These are phyloP conservation scores for Lentinula boryana DNA, from an alignment of 768 basidiomycete species.

Conservation along the genomic window DNA sequence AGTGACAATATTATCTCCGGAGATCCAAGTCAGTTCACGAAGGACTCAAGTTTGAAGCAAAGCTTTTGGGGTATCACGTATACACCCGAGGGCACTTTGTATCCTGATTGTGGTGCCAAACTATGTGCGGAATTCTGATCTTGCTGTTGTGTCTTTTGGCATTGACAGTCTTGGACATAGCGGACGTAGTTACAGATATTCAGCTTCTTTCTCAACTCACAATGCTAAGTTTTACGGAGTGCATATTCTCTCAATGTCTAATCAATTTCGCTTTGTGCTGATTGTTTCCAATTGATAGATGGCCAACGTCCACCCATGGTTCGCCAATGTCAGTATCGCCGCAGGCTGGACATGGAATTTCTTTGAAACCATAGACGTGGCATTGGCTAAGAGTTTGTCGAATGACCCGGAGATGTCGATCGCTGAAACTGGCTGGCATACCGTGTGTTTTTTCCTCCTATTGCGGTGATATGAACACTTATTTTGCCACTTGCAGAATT, in stretches of 20 bases:
- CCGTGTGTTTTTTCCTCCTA: conserved; percentile 36
- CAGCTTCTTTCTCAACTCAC: conserved; percentile 85
- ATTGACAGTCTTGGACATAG: not conserved
- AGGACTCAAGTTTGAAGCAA: conserved; percentile 61
- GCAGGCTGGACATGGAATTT: conserved; percentile 80
- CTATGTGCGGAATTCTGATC: conserved; percentile 34
- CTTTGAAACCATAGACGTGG: conserved; percentile 62
- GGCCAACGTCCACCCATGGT: conserved; percentile 94
- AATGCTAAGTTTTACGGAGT: conserved; percentile 54
- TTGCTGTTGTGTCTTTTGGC: not conserved
- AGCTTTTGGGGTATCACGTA: conserved; percentile 81
- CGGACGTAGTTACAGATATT: not conserved
- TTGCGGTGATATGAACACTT: not conserved
- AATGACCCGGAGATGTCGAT: conserved; percentile 84
- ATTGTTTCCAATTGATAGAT: conserved; percentile 33
- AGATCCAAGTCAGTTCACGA: conserved; percentile 76
- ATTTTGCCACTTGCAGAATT: conserved; percentile 33
- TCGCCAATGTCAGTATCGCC: conserved; percentile 68
- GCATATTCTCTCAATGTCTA: conserved; percentile 17
- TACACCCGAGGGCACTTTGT: conserved; percentile 66
- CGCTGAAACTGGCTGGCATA: conserved; percentile 83
- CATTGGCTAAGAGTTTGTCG: conserved; percentile 39
- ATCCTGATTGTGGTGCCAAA: conserved; percentile 62
- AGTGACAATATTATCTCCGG: conserved; percentile 13
- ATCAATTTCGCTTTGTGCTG: not conserved